Percentiles rank a stretch among this genome's conserved stretches.
These are phyloP conservation scores for Chlorella sorokiniana DNA, from an alignment of 139 green algal genomes.

Conservation along the genomic window DNA sequence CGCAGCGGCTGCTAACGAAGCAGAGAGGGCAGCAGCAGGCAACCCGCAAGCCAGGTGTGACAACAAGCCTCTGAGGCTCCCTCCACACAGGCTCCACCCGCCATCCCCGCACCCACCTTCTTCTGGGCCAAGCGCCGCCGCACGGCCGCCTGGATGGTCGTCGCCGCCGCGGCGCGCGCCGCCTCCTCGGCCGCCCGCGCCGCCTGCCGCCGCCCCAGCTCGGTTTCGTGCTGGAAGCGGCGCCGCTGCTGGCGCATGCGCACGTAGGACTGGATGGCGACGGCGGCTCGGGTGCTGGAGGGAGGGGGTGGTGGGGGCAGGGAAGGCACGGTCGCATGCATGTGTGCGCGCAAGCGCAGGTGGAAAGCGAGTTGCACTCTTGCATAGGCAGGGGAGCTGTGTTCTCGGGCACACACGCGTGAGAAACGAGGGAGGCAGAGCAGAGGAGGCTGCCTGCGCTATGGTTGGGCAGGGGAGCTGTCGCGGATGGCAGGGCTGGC, in stretches of 20 bases:
- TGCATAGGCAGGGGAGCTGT: neutral
- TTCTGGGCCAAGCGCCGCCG: slow-evolving; percentile 37
- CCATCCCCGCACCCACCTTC: neutral
- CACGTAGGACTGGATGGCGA: slow-evolving; percentile 53
- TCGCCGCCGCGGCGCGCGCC: slow-evolving; percentile 25
- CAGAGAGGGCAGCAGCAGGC: neutral
- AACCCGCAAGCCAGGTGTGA: too few species aligned
- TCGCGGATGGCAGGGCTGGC: neutral
- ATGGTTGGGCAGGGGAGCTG: too few species aligned
- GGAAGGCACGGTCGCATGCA: neutral
- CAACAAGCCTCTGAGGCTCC: too few species aligned
- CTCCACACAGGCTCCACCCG: too few species aligned
- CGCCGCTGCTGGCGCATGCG: slow-evolving; percentile 41
- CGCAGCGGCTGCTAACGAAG: neutral
- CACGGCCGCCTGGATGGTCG: slow-evolving; percentile 48
- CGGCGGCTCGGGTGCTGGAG: slow-evolving; percentile 36
- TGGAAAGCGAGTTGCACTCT: neutral
- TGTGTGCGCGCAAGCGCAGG: too few species aligned
- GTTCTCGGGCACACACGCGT: neutral
- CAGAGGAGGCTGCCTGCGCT: neutral
- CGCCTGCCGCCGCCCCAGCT: slow-evolving; percentile 43
- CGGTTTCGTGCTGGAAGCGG: slow-evolving; percentile 53
- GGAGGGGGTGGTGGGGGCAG: neutral
- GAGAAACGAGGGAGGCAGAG: neutral
- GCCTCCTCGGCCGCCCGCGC: slow-evolving; percentile 29